Evolutionary conservation across 108 stramenopile species (phyloP).

Genomic region (Mediolabrus comicus): DNA sequence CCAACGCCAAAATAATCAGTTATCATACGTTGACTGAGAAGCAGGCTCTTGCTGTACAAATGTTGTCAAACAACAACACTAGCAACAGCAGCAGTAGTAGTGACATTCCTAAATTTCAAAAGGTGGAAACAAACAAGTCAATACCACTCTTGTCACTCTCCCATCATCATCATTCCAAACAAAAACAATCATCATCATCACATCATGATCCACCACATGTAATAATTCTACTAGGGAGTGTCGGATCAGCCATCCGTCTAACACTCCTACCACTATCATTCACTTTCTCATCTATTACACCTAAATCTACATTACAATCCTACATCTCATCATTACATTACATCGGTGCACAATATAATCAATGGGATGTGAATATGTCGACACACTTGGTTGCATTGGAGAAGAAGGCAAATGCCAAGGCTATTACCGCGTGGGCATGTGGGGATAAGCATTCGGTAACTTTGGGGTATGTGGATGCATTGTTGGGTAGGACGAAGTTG

Average conservation of each 20-base stretch:
- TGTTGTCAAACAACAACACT: slow-evolving; percentile 5
- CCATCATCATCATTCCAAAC: slow-evolving; percentile 20
- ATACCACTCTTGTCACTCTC: slow-evolving; percentile 30
- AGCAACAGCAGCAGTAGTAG: not conserved
- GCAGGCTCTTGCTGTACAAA: slow-evolving; percentile 23
- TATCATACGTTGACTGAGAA: slow-evolving; percentile 37
- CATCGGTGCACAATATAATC: slow-evolving; percentile 34
- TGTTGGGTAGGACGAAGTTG: slow-evolving; percentile 25
- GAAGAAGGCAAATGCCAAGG: slow-evolving; percentile 42
- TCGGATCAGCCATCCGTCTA: slow-evolving; percentile 43
- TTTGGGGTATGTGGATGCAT: slow-evolving; percentile 20
- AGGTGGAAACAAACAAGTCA: slow-evolving; percentile 30
- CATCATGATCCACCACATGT: slow-evolving; percentile 27
- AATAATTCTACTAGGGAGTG: slow-evolving; percentile 35
- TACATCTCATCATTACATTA: slow-evolving; percentile 21
- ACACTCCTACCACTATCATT: slow-evolving; percentile 37
- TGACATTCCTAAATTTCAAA: slow-evolving; percentile 25
- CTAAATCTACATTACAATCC: slow-evolving; percentile 1
- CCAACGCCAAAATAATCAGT: slow-evolving; percentile 1
- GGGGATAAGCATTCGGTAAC: slow-evolving; percentile 38
- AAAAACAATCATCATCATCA: not conserved
- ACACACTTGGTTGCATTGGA: slow-evolving; percentile 46
- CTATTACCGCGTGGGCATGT: slow-evolving; percentile 50
- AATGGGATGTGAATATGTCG: slow-evolving; percentile 37
- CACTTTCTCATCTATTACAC: slow-evolving; percentile 35